These are phyloP conservation scores for Sporothrix luriei DNA, from an alignment of 2,329 filamentous ascomycete species.

Conservation along the genomic window DNA sequence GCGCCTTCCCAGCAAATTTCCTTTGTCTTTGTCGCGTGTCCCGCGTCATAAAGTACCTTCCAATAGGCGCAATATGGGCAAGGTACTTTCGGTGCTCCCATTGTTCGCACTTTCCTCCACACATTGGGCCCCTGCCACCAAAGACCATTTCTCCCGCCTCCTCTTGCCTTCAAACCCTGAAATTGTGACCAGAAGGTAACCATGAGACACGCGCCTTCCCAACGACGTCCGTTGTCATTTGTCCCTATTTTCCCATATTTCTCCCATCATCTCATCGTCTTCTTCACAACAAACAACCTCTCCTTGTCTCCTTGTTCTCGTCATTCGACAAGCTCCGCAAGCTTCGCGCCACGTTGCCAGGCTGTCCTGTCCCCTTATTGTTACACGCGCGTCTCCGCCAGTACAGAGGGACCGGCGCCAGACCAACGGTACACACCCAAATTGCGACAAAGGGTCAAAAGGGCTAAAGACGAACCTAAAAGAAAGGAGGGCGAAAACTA, in stretches of 20 bases:
- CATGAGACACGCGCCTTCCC: conserved; percentile 17
- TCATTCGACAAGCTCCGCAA: conserved; percentile 8
- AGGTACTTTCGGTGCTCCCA: background rate
- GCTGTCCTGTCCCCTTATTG: conserved; percentile 5
- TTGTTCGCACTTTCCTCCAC: conserved; percentile 20
- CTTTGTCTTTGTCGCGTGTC: conserved; percentile 29
- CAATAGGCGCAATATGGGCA: background rate
- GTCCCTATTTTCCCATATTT: background rate
- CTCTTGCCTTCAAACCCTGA: conserved; percentile 5
- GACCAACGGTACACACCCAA: conserved; percentile 7
- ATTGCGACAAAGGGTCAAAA: conserved; percentile 1
- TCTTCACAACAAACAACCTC: no score
- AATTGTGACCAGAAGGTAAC: background rate
- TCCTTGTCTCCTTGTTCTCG: no score
- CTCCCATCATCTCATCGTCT: background rate
- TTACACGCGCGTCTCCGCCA: conserved; percentile 19
- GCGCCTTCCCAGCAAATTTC: conserved; percentile 31
- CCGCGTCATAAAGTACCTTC: conserved; percentile 12
- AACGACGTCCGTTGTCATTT: conserved; percentile 9
- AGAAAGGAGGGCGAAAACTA: conserved; percentile 21
- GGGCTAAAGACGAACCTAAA: background rate
- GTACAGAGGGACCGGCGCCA: background rate
- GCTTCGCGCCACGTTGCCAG: background rate
- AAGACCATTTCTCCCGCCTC: conserved; percentile 17
- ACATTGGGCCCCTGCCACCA: conserved; percentile 2